phyloP scores from a whole-genome alignment of 2,329 filamentous ascomycete genomes.

The Trichoderma koningiopsis region DNA sequence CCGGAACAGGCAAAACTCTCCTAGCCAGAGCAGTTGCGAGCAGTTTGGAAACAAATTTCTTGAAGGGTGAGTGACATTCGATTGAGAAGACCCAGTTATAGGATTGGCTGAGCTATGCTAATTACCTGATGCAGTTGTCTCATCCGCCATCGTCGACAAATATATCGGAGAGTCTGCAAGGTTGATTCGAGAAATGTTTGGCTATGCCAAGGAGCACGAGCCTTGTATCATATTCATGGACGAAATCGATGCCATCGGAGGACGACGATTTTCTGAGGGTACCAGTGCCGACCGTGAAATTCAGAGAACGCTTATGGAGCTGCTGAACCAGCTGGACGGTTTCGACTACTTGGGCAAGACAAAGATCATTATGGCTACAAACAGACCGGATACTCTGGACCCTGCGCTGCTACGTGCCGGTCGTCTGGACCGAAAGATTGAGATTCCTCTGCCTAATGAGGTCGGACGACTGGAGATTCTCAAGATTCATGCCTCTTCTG shows the following conservation, averaged over 20 bases:
- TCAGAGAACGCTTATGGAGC: conserved; percentile 96
- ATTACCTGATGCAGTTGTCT: conserved; percentile 69
- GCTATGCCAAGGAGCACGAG: conserved; percentile 98
- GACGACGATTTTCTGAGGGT: conserved; percentile 93
- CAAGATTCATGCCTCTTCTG: conserved; percentile 91
- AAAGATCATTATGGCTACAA: conserved; percentile 99
- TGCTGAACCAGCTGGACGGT: conserved; percentile 96
- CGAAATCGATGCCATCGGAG: conserved; percentile 98
- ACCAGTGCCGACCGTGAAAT: conserved; percentile 98
- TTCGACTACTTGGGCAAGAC: conserved; percentile 99
- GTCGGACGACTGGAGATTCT: conserved; percentile 94
- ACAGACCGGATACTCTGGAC: conserved; percentile 93
- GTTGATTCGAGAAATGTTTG: conserved; percentile 98
- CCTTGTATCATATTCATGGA: conserved; percentile 99
- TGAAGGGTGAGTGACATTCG: conserved; percentile 70
- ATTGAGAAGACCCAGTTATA: not conserved
- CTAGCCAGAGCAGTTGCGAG: conserved; percentile 93
- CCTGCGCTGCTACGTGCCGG: conserved; percentile 90
- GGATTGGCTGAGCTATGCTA: conserved; percentile 26
- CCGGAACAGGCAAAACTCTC: conserved; percentile 95
- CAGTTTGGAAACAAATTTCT: conserved; percentile 95
- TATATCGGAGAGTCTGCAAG: conserved; percentile 98
- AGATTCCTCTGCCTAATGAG: conserved; percentile 96
- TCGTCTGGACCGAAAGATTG: conserved; percentile 94
- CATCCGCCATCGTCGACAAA: conserved; percentile 98